A percentile compares a stretch with the other conserved stretches of the same genome.
These are phyloP conservation scores for Suhomyces vadensis DNA, from an alignment of 805 yeast genomes.

Conservation along the genomic window DNA sequence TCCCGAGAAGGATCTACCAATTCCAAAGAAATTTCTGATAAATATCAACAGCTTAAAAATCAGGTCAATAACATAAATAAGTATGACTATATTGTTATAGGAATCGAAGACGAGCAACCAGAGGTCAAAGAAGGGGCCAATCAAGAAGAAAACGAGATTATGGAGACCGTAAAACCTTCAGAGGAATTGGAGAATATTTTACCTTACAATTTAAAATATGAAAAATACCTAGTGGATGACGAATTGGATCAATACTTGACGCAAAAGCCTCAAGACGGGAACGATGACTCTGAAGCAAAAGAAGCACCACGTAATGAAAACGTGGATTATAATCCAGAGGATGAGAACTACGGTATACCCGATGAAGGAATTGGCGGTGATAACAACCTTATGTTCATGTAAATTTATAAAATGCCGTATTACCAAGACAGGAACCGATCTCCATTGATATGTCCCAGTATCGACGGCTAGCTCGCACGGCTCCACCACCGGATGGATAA, in stretches of 20 bases:
- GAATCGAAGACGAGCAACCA: slow-evolving; percentile 22
- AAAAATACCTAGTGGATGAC: slow-evolving; percentile 25
- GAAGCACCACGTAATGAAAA: slow-evolving; percentile 5
- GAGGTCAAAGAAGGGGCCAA: slow-evolving; percentile 10
- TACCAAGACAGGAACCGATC: too few relatives aligned
- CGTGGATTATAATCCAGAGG: slow-evolving; percentile 1
- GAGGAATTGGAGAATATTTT: slow-evolving; percentile 23
- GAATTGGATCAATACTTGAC: slow-evolving; percentile 24
- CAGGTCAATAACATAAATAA: slow-evolving; percentile 29
- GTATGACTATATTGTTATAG: slow-evolving; percentile 31
- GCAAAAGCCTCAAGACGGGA: slow-evolving; percentile 13
- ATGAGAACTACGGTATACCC: slow-evolving; percentile 1
- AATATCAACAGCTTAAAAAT: slow-evolving; percentile 19
- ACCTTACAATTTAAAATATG: slow-evolving; percentile 37
- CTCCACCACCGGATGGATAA: too few relatives aligned
- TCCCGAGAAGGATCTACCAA: background rate
- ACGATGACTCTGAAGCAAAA: slow-evolving; percentile 5
- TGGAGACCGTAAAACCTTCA: slow-evolving; percentile 20
- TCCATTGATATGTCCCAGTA: too few relatives aligned
- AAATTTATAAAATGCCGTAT: too few relatives aligned
- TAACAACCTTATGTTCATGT: slow-evolving; percentile 20
- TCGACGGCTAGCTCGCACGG: too few relatives aligned
- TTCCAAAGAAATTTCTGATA: slow-evolving; percentile 15
- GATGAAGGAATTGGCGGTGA: slow-evolving; percentile 30
- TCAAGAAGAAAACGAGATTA: background rate